A percentile compares a stretch with the other conserved stretches of the same genome.
Evolutionary conservation across 495 filamentous ascomycete species (phyloP).

Genomic region (Podospora fimiseda): DNA sequence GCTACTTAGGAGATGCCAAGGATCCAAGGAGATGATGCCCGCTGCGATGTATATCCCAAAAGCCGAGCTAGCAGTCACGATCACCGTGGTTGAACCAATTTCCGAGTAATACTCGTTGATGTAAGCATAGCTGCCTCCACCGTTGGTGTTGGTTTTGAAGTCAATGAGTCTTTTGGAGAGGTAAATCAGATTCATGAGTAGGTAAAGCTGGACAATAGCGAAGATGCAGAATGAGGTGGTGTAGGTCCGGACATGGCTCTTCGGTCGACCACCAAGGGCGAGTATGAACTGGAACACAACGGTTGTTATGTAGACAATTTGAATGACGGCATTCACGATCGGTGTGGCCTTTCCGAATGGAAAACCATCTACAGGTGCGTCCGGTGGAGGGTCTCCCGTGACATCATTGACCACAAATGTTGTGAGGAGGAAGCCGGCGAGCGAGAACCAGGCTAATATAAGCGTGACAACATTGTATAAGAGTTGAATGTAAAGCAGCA

Average conservation of each 20-base stretch:
- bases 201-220: constrained; percentile 80
- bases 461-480: constrained; percentile 89
- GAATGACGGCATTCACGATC: constrained; percentile 83
- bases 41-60: constrained; percentile 96
- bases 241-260: constrained; percentile 88
- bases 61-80: constrained; percentile 84
- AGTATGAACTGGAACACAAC: constrained; percentile 92
- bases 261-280: constrained; percentile 92
- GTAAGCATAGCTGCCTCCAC: constrained; percentile 87
- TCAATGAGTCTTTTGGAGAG: constrained; percentile 77
- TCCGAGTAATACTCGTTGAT: constrained; percentile 78
- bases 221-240: constrained; percentile 85
- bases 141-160: constrained; percentile 28
- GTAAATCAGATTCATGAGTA: constrained; percentile 81
- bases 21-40: constrained; percentile 96
- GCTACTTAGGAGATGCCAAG: constrained; percentile 94
- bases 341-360: constrained; percentile 88
- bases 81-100: constrained; percentile 65
- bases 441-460: constrained; percentile 89
- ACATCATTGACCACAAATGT: constrained; percentile 96
- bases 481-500: constrained; percentile 96
- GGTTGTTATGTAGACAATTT: constrained; percentile 88
- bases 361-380: constrained; percentile 63
- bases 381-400: constrained; percentile 60
- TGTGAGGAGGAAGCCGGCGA: constrained; percentile 92